Evolutionary conservation across 805 yeast genomes (phyloP).

Genomic region (Debaryomyces maramus): DNA sequence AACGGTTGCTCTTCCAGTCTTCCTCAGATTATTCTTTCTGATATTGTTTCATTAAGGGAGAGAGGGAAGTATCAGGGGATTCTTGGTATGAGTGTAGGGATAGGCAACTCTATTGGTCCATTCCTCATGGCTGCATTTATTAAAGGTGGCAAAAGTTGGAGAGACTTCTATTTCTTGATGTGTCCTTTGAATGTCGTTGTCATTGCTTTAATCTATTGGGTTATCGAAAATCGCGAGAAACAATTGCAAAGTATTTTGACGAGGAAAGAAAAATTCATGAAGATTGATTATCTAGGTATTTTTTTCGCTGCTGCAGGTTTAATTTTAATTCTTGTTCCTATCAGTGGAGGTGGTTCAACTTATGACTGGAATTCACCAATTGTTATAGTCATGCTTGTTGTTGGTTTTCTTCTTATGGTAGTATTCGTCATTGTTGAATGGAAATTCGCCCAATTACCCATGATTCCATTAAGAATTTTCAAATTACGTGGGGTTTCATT

Average conservation of each 20-base stretch:
- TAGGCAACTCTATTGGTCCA: conserved; percentile 58
- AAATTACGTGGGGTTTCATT: conserved; percentile 32
- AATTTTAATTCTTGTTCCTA: conserved; percentile 51
- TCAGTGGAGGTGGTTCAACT: conserved; percentile 60
- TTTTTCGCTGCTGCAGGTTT: conserved; percentile 47
- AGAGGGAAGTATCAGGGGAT: conserved; percentile 61
- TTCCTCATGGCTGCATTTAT: conserved; percentile 54
- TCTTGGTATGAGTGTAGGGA: conserved; percentile 49
- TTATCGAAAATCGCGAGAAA: conserved; percentile 35
- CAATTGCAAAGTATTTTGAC: conserved; percentile 26
- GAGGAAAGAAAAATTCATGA: conserved; percentile 38
- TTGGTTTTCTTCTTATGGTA: conserved; percentile 31
- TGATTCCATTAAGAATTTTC: conserved; percentile 53
- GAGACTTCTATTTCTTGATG: conserved; percentile 51
- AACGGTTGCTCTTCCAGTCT: conserved; percentile 53
- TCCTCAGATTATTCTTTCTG: conserved; percentile 54
- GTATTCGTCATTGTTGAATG: conserved; percentile 51
- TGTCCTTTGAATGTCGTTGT: conserved; percentile 42
- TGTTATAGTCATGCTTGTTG: conserved; percentile 34
- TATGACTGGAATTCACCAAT: conserved; percentile 51
- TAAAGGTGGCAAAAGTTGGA: conserved; percentile 48
- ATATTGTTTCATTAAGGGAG: conserved; percentile 51
- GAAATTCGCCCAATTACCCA: conserved; percentile 49
- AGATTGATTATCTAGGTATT: conserved; percentile 55
- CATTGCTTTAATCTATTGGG: conserved; percentile 23